These are phyloP conservation scores for Serendipita sp. DNA, from an alignment of 768 basidiomycete genomes.

Conservation along the genomic window DNA sequence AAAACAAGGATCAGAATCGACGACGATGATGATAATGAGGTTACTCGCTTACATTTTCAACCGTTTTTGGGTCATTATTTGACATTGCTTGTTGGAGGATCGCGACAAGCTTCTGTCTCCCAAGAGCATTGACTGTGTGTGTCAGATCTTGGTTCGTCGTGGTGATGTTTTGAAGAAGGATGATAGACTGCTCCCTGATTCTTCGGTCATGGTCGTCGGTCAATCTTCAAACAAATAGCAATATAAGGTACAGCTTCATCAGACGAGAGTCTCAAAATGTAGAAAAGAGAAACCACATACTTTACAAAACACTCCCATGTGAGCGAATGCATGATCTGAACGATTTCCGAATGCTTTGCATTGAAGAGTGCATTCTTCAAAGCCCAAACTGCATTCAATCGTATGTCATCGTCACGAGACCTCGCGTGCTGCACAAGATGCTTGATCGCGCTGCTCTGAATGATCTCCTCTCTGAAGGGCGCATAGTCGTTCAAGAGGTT, in stretches of 20 bases:
- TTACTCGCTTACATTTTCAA: slow-evolving; percentile 30
- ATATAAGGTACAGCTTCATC: no score
- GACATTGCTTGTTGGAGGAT: slow-evolving; percentile 35
- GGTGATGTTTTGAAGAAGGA: slow-evolving; percentile 50
- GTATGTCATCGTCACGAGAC: slow-evolving; percentile 38
- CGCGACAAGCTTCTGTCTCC: slow-evolving; percentile 29
- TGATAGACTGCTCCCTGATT: slow-evolving; percentile 57
- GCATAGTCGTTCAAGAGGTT: slow-evolving; percentile 82
- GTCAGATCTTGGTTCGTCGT: slow-evolving; percentile 50
- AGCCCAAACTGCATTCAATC: slow-evolving; percentile 69
- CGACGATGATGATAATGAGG: background rate
- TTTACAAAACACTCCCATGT: slow-evolving; percentile 33
- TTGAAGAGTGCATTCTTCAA: slow-evolving; percentile 69
- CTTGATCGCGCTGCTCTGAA: slow-evolving; percentile 52
- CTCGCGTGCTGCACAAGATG: slow-evolving; percentile 45
- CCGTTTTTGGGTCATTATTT: slow-evolving; percentile 36
- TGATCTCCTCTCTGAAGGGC: slow-evolving; percentile 46
- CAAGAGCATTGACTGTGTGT: slow-evolving; percentile 41
- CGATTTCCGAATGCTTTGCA: slow-evolving; percentile 43
- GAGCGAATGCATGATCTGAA: slow-evolving; percentile 47
- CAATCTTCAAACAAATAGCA: slow-evolving; percentile 32
- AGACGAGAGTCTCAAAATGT: background rate
- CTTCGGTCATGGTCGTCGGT: slow-evolving; percentile 36
- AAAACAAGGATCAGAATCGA: background rate
- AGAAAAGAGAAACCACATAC: background rate